Evolutionary conservation across 176 grass and related monocot genomes (phyloP).

Genomic region (Carex cristatella): DNA sequence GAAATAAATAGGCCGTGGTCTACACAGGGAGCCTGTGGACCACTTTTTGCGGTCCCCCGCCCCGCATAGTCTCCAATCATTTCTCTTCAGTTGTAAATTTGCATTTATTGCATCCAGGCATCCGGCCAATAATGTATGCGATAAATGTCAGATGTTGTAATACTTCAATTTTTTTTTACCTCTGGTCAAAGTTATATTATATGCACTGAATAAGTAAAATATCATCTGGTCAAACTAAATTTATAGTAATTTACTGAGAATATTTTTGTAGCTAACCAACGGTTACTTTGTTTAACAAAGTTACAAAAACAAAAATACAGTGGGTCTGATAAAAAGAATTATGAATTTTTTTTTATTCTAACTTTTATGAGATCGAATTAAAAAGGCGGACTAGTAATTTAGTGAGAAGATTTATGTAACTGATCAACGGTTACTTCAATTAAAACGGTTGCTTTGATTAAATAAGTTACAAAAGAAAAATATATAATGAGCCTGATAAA

Average conservation of each 20-base stretch:
- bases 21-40: neutral
- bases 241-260: too few species aligned
- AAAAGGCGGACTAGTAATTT: too few species aligned
- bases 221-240: neutral
- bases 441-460: too few species aligned
- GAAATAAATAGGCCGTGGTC: slow-evolving; percentile 19
- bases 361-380: too few species aligned
- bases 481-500: too few species aligned
- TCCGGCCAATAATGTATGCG: neutral
- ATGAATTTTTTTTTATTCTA: neutral
- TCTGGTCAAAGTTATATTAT: neutral
- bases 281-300: too few species aligned
- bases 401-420: too few species aligned
- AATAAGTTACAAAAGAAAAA: too few species aligned
- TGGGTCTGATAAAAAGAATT: too few species aligned
- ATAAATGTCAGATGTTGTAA: slow-evolving; percentile 10
- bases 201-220: neutral
- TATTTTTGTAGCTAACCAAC: too few species aligned
- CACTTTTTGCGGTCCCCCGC: slow-evolving; percentile 17
- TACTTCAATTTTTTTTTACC: slow-evolving; percentile 12
- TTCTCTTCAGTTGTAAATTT: slow-evolving; percentile 7
- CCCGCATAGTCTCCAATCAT: slow-evolving; percentile 6
- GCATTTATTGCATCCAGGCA: slow-evolving; percentile 13
- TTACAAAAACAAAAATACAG: too few species aligned
- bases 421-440: too few species aligned